Evolutionary conservation across 2,329 filamentous ascomycete genomes (phyloP).

Genomic region (Hansfordia pulvinata): DNA sequence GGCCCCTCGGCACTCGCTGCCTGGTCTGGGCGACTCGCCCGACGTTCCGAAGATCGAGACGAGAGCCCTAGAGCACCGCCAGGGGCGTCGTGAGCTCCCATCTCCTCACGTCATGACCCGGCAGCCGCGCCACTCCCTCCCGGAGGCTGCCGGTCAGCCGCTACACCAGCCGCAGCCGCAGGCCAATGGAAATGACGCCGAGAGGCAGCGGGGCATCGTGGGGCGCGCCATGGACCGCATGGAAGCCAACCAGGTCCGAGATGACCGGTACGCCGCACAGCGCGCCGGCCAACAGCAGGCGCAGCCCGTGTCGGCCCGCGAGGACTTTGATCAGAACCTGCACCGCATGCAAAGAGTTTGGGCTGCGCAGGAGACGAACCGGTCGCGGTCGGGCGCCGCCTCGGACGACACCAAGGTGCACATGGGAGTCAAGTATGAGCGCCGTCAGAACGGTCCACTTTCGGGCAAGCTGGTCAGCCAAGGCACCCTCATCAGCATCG

Average conservation of each 20-base stretch:
- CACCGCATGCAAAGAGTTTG: conserved; percentile 41
- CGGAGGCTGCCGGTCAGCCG: conserved; percentile 1
- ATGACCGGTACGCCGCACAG: conserved; percentile 23
- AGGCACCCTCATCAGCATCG: conserved; percentile 47
- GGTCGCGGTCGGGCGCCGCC: conserved; percentile 21
- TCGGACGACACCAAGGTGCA: conserved; percentile 40
- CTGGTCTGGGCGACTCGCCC: too few relatives aligned
- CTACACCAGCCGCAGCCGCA: neutral
- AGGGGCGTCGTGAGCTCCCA: neutral
- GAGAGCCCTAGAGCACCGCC: neutral
- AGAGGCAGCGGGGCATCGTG: conserved; percentile 2
- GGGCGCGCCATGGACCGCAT: conserved; percentile 1
- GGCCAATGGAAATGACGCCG: conserved; percentile 1
- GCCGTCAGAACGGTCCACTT: conserved; percentile 46
- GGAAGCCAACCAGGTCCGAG: conserved; percentile 2
- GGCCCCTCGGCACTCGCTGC: too few relatives aligned
- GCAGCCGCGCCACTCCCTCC: conserved; percentile 2
- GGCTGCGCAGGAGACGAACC: conserved; percentile 31
- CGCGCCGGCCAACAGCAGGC: conserved; percentile 18
- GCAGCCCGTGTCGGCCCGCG: conserved; percentile 11
- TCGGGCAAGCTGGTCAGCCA: conserved; percentile 49
- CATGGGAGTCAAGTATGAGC: conserved; percentile 47
- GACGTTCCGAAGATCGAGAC: neutral
- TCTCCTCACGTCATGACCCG: neutral
- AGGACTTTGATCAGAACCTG: conserved; percentile 33